Percentiles rank a stretch among this genome's conserved stretches.
These are phyloP conservation scores for Babesia ovata DNA, from an alignment of 169 alveolate species.

Conservation along the genomic window DNA sequence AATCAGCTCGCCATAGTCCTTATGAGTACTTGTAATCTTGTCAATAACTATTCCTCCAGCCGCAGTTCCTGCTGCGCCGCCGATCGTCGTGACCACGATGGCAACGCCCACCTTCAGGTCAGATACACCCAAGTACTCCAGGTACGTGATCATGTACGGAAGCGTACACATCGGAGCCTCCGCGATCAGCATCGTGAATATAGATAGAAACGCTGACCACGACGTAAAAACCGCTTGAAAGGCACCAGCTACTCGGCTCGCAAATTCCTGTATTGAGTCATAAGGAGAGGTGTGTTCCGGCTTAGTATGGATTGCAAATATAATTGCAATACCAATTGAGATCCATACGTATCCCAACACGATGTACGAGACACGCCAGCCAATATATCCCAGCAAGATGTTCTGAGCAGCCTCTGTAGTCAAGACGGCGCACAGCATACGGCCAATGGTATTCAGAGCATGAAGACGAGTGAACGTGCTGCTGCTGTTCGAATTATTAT, in stretches of 20 bases:
- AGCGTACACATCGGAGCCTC: slow-evolving; percentile 89
- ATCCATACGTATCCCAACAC: slow-evolving; percentile 24
- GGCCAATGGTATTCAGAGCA: slow-evolving; percentile 41
- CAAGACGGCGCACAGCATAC: slow-evolving; percentile 15
- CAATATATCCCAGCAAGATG: background rate
- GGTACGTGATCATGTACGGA: slow-evolving; percentile 86
- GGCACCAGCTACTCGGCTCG: background rate
- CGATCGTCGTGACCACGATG: slow-evolving; percentile 81
- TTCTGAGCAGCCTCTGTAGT: slow-evolving; percentile 5
- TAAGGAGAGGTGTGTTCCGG: background rate
- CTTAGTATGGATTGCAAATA: background rate
- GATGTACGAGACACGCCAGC: slow-evolving; percentile 49
- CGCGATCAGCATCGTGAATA: slow-evolving; percentile 75
- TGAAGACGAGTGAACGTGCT: slow-evolving; percentile 42
- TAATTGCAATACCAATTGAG: slow-evolving; percentile 1
- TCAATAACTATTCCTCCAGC: slow-evolving; percentile 88
- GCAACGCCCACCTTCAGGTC: slow-evolving; percentile 85
- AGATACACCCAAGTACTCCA: slow-evolving; percentile 87
- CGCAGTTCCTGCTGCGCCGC: slow-evolving; percentile 88
- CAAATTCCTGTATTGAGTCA: background rate
- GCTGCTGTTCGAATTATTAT: background rate
- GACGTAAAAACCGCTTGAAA: slow-evolving; percentile 10
- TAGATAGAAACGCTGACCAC: slow-evolving; percentile 18
- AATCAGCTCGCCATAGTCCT: slow-evolving; percentile 85
- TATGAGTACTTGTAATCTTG: slow-evolving; percentile 72